These are phyloP conservation scores for Penicillium chermesinum DNA, from an alignment of 495 filamentous ascomycete species.

Conservation along the genomic window DNA sequence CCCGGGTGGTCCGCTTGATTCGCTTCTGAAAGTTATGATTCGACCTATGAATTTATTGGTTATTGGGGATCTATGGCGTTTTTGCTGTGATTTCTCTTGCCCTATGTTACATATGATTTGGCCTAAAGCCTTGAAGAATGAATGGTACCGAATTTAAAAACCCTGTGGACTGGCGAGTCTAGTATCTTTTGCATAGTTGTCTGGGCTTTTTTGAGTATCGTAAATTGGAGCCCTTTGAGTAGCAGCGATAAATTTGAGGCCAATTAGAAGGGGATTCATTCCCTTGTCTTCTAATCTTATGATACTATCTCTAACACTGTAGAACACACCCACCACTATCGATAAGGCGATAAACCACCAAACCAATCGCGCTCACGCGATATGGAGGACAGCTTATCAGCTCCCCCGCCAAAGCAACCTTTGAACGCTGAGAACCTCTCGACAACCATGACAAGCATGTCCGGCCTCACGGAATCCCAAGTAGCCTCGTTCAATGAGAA, in stretches of 20 bases:
- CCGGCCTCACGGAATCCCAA: constrained; percentile 66
- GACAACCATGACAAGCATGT: constrained; percentile 23
- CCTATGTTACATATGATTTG: constrained; percentile 1
- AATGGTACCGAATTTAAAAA: neutral
- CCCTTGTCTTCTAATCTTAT: no score
- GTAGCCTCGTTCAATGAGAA: constrained; percentile 67
- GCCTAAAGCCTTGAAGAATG: neutral
- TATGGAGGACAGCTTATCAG: neutral
- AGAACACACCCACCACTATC: neutral
- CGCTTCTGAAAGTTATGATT: constrained; percentile 7
- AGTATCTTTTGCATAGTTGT: no score
- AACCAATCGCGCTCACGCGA: neutral
- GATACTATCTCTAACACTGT: no score
- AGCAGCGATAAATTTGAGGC: no score
- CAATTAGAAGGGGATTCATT: no score
- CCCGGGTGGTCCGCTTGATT: neutral
- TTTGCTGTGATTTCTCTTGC: neutral
- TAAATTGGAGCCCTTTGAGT: no score
- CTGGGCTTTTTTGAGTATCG: no score
- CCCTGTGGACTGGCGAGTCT: neutral
- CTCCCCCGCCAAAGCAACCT: neutral
- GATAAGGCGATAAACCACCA: neutral
- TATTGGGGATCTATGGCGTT: constrained; percentile 19
- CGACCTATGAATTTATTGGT: constrained; percentile 10
- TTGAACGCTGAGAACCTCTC: neutral